phyloP scores from a whole-genome alignment of 768 basidiomycete genomes.

The Lactarius hengduanensis region DNA sequence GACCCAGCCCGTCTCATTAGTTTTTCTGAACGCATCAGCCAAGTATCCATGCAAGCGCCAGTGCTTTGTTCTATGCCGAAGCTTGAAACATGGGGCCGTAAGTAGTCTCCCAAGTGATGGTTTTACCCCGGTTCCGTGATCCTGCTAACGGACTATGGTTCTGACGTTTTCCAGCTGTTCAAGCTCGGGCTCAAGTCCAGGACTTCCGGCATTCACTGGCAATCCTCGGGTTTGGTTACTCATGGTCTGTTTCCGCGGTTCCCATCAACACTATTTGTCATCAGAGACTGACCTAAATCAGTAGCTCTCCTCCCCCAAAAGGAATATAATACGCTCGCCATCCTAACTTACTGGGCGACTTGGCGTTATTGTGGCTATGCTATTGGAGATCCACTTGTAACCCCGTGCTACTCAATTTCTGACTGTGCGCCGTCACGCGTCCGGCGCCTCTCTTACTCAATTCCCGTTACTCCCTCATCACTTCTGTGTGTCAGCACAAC shows the following conservation, averaged over 20 bases:
- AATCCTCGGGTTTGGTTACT: too few species aligned
- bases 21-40: background rate
- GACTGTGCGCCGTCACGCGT: background rate
- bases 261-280: background rate
- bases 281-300: background rate
- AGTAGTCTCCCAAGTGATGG: background rate
- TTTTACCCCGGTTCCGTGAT: background rate
- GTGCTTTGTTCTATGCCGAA: too few species aligned
- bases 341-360: too few species aligned
- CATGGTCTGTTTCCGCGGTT: too few species aligned
- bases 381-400: background rate
- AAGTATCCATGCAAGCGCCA: too few species aligned
- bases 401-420: background rate
- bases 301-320: background rate
- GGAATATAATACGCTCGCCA: background rate
- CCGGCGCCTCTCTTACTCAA: background rate
- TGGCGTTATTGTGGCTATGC: background rate
- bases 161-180: background rate
- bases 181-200: background rate
- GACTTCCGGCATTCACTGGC: too few species aligned
- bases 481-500: constrained; percentile 8
- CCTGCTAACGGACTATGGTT: background rate
- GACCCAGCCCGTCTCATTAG: background rate
- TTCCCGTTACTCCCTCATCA: background rate
- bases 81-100: background rate